Evolutionary conservation across 2,329 filamentous ascomycete genomes (phyloP), one percentile per base, ranked within the genome.

Genomic region (Chaetomium sp.): DNA sequence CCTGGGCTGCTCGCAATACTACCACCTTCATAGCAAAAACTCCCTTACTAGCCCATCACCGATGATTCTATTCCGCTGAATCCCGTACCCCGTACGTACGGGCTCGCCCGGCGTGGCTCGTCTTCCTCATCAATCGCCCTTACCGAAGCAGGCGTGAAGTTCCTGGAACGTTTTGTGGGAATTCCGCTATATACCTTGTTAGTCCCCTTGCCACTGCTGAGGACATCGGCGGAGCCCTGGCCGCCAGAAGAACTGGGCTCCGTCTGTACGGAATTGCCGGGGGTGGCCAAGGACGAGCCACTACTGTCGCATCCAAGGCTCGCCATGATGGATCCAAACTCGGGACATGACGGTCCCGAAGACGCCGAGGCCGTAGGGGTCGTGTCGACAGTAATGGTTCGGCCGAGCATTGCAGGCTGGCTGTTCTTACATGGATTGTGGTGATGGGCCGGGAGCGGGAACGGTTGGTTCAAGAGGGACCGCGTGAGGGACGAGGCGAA

Each of bases 91-190:
- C 65, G 56, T 33, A 72, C 59, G 42, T 69, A 72, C 8, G 78
- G 76, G 62, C 76, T 79, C n/a, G 65, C 69, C 29, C 76, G 74
- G 13, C 76, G 75, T 38, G 78, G 77, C 65, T 83, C 80, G 50
- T 83, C 78, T 57, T 83, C 80, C 23, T 81, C 79, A 47, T 82
- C 82, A 19, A 82, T 78, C 9, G 72, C 78, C 67, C 78, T 81
- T n/a, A 75, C 71, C 42, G 81, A 79, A 2, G 76, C 76, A 8
- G 81, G 80, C 0, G 82, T 83, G 57, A 82, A 81, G 58, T 79
- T 76, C 13, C 81, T 78, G 62, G 74, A 72, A 38, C 83, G 78
- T 70, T 84, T 86, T 47, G 70, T 69, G n/a, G 76, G 74, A 49
- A 77, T 79, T 19, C 67, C 67, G 58, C 70, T 63, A 25, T 63